Percentiles rank a stretch among this genome's conserved stretches.
Conservation (phyloP, 202 grass and related monocot species). For the Bolboschoenoplectus hybrid region DNA sequence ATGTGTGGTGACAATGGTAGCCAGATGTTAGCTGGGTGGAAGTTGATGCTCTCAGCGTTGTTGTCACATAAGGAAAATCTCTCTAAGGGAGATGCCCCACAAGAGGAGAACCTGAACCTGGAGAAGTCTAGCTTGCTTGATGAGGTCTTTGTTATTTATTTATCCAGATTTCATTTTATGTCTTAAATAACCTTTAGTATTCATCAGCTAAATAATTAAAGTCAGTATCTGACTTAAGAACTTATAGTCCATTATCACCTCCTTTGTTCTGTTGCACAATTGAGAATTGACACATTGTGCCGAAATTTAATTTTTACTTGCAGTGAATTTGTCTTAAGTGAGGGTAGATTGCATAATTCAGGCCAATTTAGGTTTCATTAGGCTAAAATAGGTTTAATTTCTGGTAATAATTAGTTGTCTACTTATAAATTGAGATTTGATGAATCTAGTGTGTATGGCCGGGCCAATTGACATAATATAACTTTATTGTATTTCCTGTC, state of each 20-base stretch:
- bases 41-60: slow-evolving; percentile 65
- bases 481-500: neutral
- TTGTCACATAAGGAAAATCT: slow-evolving; percentile 49
- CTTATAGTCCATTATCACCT: neutral
- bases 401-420: too few relatives aligned
- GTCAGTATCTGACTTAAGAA: neutral
- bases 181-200: neutral
- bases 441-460: neutral
- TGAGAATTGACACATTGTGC: neutral
- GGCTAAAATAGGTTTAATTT: too few relatives aligned
- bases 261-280: neutral
- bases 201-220: neutral
- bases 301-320: too few relatives aligned
- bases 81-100: slow-evolving; percentile 37
- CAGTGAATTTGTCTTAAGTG: too few relatives aligned
- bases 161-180: neutral
- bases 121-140: slow-evolving; percentile 52
- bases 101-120: slow-evolving; percentile 20
- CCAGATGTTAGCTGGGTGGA: slow-evolving; percentile 71
- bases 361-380: too few relatives aligned
- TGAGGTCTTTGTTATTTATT: slow-evolving; percentile 55
- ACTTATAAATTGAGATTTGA: neutral
- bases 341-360: too few relatives aligned
- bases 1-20: slow-evolving; percentile 53
- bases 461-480: neutral